Percentiles rank a stretch among this genome's conserved stretches.
These are phyloP conservation scores for Myriosclerotinia duriaeana DNA, from an alignment of 2,329 filamentous ascomycete genomes.

Conservation along the genomic window DNA sequence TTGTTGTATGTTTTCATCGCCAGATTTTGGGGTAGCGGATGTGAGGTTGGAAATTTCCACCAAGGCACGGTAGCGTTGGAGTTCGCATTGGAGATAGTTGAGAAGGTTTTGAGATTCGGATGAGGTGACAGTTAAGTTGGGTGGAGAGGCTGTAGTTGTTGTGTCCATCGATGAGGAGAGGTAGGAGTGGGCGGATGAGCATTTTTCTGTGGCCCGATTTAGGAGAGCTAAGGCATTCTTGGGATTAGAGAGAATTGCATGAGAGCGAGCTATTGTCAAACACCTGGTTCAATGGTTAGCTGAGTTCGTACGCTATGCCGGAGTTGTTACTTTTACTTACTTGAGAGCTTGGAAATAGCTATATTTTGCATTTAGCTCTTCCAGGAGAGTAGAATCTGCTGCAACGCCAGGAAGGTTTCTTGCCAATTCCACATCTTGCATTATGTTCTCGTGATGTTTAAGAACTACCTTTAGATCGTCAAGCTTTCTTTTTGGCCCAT, in stretches of 20 bases:
- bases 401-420: slow-evolving; percentile 88
- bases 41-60: slow-evolving; percentile 74
- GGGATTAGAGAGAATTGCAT: slow-evolving; percentile 69
- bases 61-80: slow-evolving; percentile 79
- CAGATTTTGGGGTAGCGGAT: slow-evolving; percentile 40
- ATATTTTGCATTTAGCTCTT: slow-evolving; percentile 74
- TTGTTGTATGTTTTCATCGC: slow-evolving; percentile 33
- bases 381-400: slow-evolving; percentile 72
- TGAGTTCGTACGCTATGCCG: slow-evolving; percentile 6
- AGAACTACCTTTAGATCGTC: slow-evolving; percentile 66
- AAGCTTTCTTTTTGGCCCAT: slow-evolving; percentile 51
- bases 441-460: slow-evolving; percentile 71
- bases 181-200: slow-evolving; percentile 51
- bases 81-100: slow-evolving; percentile 64
- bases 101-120: slow-evolving; percentile 59
- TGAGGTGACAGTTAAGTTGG: slow-evolving; percentile 66
- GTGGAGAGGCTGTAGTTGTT: slow-evolving; percentile 49
- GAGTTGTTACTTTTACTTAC: slow-evolving; percentile 48
- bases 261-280: slow-evolving; percentile 80
- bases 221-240: slow-evolving; percentile 84
- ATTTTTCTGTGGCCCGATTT: slow-evolving; percentile 66
- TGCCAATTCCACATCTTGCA: slow-evolving; percentile 88
- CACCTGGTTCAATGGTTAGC: slow-evolving; percentile 52
- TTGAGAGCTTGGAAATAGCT: slow-evolving; percentile 88
- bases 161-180: slow-evolving; percentile 45